Conservation (phyloP, 306 rosid genomes). For the Vachellia pachyceras region DNA sequence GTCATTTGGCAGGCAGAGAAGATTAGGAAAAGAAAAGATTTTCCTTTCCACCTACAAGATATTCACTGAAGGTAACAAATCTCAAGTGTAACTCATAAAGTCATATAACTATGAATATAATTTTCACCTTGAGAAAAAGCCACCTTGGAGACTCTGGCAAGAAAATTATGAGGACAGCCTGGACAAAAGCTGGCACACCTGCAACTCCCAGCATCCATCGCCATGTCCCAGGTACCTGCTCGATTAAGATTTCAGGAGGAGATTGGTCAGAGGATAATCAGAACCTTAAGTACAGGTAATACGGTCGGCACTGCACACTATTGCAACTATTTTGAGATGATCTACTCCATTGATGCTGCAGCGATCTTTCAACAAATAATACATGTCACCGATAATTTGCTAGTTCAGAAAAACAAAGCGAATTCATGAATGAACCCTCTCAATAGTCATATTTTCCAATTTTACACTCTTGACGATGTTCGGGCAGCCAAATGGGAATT, state of each 20-base stretch:
- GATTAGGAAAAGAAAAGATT: too few species aligned
- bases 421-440: not conserved
- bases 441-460: not conserved
- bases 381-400: not conserved
- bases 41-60: too few species aligned
- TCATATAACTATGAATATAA: not conserved
- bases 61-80: too few species aligned
- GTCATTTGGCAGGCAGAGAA: not conserved
- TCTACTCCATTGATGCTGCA: not conserved
- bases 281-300: slow-evolving; percentile 15
- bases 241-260: slow-evolving; percentile 6
- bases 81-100: not conserved
- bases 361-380: slow-evolving; percentile 13
- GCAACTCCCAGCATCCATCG: slow-evolving; percentile 33
- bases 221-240: slow-evolving; percentile 29
- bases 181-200: slow-evolving; percentile 7
- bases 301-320: not conserved
- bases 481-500: not conserved
- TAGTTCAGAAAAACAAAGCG: slow-evolving; percentile 1
- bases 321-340: not conserved
- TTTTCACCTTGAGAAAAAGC: slow-evolving; percentile 24
- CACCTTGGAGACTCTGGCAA: slow-evolving; percentile 15
- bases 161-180: not conserved
- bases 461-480: not conserved
- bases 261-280: slow-evolving; percentile 4